Conservation (phyloP, 2,329 filamentous ascomycete species). For the Cadophora luteo-olivacea region DNA sequence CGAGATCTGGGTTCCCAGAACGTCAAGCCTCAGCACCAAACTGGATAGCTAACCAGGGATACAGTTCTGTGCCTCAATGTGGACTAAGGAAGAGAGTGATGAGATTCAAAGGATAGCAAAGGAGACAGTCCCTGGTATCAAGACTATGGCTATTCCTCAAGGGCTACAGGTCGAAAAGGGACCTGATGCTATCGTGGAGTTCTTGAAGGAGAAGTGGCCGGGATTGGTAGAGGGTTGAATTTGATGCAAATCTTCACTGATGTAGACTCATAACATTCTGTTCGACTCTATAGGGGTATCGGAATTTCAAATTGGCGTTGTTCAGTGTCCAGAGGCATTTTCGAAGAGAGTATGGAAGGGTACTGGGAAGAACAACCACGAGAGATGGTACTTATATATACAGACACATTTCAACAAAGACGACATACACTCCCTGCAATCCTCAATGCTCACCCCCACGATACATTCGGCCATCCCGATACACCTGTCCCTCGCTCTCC, state of each 20-base stretch:
- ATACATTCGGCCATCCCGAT: background rate
- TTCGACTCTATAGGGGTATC: no score
- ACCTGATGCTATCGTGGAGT: constrained; percentile 61
- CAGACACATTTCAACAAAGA: background rate
- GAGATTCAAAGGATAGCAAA: constrained; percentile 54
- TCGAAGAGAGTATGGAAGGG: no score
- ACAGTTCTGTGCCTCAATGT: constrained; percentile 67
- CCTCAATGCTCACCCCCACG: background rate
- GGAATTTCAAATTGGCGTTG: background rate
- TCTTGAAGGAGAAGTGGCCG: constrained; percentile 50
- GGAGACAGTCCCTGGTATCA: constrained; percentile 53
- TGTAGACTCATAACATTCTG: no score
- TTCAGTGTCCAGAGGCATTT: background rate
- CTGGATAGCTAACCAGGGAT: background rate
- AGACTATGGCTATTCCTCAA: constrained; percentile 59
- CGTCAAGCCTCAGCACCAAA: no score
- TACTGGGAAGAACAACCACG: background rate
- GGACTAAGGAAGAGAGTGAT: constrained; percentile 54
- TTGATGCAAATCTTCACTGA: no score
- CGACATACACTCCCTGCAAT: no score
- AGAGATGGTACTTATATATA: background rate
- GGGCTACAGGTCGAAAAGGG: constrained; percentile 60
- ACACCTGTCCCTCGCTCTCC: background rate
- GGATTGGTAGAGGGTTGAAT: constrained; percentile 32
- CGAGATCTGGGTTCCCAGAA: no score